A percentile compares a stretch with the other conserved stretches of the same genome.
Evolutionary conservation across 2,329 filamentous ascomycete species (phyloP).

Genomic region (Beauveria sp.): DNA sequence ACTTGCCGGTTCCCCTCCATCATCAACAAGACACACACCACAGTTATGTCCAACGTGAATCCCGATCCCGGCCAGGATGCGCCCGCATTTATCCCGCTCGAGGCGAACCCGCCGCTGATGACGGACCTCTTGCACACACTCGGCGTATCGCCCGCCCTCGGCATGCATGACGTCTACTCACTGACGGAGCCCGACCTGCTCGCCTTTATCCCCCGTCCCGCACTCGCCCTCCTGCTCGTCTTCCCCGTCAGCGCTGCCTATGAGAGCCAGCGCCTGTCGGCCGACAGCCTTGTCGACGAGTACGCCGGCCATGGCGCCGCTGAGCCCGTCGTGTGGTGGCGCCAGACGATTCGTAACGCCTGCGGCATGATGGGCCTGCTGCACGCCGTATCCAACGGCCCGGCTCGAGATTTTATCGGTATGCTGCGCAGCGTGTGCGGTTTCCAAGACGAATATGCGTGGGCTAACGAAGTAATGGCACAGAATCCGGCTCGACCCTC

Average conservation of each 20-base stretch:
- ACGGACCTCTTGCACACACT: conserved; percentile 73
- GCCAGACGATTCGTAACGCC: conserved; percentile 88
- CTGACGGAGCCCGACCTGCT: conserved; percentile 81
- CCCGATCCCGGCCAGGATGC: conserved; percentile 32
- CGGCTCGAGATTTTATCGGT: conserved; percentile 55
- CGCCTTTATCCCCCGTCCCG: conserved; percentile 79
- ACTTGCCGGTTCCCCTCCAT: not conserved
- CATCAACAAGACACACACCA: not conserved
- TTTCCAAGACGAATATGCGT: not conserved
- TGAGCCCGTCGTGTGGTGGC: conserved; percentile 88
- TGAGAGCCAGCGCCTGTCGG: conserved; percentile 64
- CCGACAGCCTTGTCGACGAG: conserved; percentile 56
- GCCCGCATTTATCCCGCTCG: conserved; percentile 51
- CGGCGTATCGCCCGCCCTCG: conserved; percentile 68
- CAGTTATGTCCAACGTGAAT: conserved; percentile 28
- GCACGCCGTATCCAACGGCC: conserved; percentile 75
- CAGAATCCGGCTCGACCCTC: conserved; percentile 48
- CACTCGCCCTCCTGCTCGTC: conserved; percentile 81
- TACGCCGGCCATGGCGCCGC: conserved; percentile 60
- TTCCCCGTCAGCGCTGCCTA: conserved; percentile 79
- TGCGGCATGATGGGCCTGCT: conserved; percentile 86
- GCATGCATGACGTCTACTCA: conserved; percentile 86
- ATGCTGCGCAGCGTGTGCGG: conserved; percentile 16
- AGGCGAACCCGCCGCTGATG: conserved; percentile 84
- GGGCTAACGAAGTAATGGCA: not conserved